Base-by-base conservation (phyloP, 2,329 filamentous ascomycete species). In the Ceratocystis destructans region DNA sequence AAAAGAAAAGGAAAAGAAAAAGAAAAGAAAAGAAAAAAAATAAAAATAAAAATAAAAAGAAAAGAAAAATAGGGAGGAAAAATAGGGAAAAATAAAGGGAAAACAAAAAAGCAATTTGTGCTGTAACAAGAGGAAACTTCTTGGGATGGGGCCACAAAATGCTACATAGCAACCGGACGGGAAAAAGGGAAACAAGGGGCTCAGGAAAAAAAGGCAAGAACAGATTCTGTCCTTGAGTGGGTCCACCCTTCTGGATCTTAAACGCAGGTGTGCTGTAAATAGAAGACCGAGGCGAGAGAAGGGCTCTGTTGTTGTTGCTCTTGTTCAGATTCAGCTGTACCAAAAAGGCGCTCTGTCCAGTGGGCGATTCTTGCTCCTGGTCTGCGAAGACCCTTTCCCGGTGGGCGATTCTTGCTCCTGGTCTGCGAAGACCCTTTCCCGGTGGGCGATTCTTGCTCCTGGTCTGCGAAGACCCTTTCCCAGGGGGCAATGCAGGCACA, bases 111-210 rank as follows among this genome's bases (percentile, higher is more conserved):
- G 37, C 65, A 62, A 62, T 31, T 8, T 20, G 25, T 50, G 41
- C 48, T 31, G 46, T 33, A 45, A 63, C 61, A 45, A 48, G 50
- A 64, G 31, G 53, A 44, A 57, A 15, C n/a, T 59, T 31, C 33
- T 44, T 64, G 25, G 45, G 65, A 66, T 62, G 59, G 65, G 45
- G 59, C 59, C 65, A 66, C 59, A 66, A 64, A 59, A 59, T 59
- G 28, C 55, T 31, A 59, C 55, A 59, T 59, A 59, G 55, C 55
- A 59, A 59, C 55, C 55, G 55, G 55, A 20, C 31, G 55, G 55
- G 15, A 45, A 65, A 53, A 33, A 66, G 41, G 46, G 59, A 62
- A 66, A 37, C 41, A 55, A 15, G 41, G 55, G 57, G 53, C 44
- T 61, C 59, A 22, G 20, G 22, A 22, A 62, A 37, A 22, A 44